Percentiles rank a stretch among this genome's conserved stretches.
Evolutionary conservation across 768 basidiomycete species (phyloP).

Genomic region (Crucibulum laeve): DNA sequence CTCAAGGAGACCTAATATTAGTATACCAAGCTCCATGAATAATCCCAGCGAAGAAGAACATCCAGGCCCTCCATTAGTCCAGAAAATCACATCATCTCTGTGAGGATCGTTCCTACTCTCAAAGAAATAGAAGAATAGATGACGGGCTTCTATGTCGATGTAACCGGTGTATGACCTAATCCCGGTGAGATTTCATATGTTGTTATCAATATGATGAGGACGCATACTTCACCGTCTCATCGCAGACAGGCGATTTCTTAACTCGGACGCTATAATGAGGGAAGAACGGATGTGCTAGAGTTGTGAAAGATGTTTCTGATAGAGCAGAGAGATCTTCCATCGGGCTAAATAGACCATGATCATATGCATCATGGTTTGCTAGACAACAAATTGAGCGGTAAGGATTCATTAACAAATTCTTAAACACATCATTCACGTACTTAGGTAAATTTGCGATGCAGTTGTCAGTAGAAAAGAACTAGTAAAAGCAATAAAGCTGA

Average conservation of each 20-base stretch:
- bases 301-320: neutral
- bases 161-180: conserved; percentile 60
- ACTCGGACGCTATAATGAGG: neutral
- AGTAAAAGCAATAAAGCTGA: too few species aligned
- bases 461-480: too few species aligned
- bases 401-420: too few species aligned
- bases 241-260: conserved; percentile 1
- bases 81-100: conserved; percentile 58
- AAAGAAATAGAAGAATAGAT: conserved; percentile 77
- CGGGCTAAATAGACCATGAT: neutral
- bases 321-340: conserved; percentile 1
- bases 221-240: conserved; percentile 1
- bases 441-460: too few species aligned
- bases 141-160: conserved; percentile 59
- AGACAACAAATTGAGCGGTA: too few species aligned
- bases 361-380: conserved; percentile 1
- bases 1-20: too few species aligned
- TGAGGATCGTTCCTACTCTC: conserved; percentile 61
- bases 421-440: too few species aligned
- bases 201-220: neutral
- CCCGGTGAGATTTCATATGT: neutral
- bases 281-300: neutral
- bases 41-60: conserved; percentile 51
- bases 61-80: conserved; percentile 46
- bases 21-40: conserved; percentile 67